Percentiles rank a stretch among this genome's conserved stretches.
Conservation (phyloP, 768 basidiomycete genomes). For the Boletus patriciae region DNA sequence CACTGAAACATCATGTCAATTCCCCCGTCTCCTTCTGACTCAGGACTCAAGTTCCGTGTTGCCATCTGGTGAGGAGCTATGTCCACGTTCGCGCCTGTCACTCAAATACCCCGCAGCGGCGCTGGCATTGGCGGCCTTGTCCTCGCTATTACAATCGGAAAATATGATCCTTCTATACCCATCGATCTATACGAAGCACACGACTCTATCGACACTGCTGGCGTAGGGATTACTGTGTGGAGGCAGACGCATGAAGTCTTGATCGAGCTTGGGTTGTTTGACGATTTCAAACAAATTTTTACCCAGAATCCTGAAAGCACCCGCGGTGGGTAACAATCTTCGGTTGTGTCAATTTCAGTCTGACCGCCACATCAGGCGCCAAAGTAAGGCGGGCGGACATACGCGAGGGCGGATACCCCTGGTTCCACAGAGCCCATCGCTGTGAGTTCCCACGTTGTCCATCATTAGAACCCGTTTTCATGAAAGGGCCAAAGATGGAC, state of each 20-base stretch:
- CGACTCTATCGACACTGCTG: constrained; percentile 37
- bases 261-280: constrained; percentile 41
- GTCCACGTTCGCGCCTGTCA: background rate
- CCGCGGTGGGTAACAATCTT: constrained; percentile 13
- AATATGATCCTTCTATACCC: constrained; percentile 32
- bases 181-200: constrained; percentile 49
- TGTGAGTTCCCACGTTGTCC: constrained; percentile 12
- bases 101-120: constrained; percentile 22
- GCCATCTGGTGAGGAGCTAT: constrained; percentile 20
- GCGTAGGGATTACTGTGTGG: constrained; percentile 48
- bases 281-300: constrained; percentile 29
- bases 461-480: background rate
- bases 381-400: constrained; percentile 29
- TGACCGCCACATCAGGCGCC: constrained; percentile 24
- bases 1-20: background rate
- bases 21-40: background rate
- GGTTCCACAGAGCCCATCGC: constrained; percentile 25
- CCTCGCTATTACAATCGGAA: constrained; percentile 40
- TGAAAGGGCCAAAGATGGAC: constrained; percentile 1
- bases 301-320: constrained; percentile 3
- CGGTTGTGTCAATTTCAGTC: background rate
- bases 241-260: constrained; percentile 44
- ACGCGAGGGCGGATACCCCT: constrained; percentile 29
- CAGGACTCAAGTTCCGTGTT: constrained; percentile 17
- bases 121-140: constrained; percentile 46